Evolutionary conservation across 345 rosid species (phyloP).

Genomic region (Sisymbrium altissimum): DNA sequence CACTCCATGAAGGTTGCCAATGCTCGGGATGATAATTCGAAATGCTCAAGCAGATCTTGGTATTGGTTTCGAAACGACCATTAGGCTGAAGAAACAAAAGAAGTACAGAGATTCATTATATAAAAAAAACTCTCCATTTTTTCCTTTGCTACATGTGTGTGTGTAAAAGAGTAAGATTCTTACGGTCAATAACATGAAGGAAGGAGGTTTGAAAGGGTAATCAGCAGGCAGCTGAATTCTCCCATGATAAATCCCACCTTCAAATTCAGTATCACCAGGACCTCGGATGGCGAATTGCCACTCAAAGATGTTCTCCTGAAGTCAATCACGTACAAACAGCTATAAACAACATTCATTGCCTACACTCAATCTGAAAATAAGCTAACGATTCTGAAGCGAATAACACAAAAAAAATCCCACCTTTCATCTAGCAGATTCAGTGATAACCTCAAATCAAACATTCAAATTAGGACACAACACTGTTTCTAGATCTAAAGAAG

Average conservation of each 20-base stretch:
- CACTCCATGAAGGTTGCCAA: constrained; percentile 99
- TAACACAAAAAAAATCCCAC: no score
- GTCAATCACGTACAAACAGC: neutral
- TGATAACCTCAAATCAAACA: neutral
- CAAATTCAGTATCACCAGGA: constrained; percentile 78
- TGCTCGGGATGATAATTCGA: constrained; percentile 99
- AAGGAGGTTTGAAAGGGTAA: constrained; percentile 53
- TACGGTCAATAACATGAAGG: no score
- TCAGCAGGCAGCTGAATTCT: constrained; percentile 93
- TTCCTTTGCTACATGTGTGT: neutral
- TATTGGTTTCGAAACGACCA: constrained; percentile 91
- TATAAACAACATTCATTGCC: neutral
- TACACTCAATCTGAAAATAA: neutral
- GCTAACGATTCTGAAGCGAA: no score
- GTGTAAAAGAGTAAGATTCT: neutral
- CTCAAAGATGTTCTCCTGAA: constrained; percentile 91
- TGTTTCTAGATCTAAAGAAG: neutral
- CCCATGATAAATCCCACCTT: constrained; percentile 98
- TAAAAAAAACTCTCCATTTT: neutral
- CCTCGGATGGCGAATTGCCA: constrained; percentile 99
- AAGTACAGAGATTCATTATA: neutral
- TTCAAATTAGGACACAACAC: neutral
- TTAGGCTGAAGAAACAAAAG: constrained; percentile 51
- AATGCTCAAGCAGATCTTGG: constrained; percentile 93
- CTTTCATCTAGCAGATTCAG: no score